Base-by-base conservation (phyloP, 192 early-diverging fungal species). In the Backusella australiensis region DNA sequence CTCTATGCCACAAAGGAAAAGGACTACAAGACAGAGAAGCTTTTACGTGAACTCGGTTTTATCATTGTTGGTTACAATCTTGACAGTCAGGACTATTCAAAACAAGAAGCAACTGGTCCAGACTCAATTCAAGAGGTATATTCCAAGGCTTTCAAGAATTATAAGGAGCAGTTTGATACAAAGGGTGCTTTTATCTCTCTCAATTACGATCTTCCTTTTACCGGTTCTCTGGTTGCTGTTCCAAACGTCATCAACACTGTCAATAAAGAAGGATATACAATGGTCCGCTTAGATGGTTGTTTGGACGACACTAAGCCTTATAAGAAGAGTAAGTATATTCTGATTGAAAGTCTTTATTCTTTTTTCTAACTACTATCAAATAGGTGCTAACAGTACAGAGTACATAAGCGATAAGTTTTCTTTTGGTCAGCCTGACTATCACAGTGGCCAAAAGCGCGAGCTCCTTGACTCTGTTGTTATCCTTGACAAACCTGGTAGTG, bases 231-330 rank as follows among this genome's bases (percentile, higher is more conserved):
- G 4, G 76, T 56, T 70, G 84, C 84, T 11, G 44, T 85, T 4
- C 83, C 84, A 1, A 77, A 82, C 0, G 75, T 85, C 38, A 79
- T 87, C 52, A 72, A 83, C 15, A 75, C 86, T 36, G 78, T 87
- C 26, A 84, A 85, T 39, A 67, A 80, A 32, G 80, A 87, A 79
- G 84, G 77, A 5, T 87, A 87, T 66, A 83, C 81, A 35, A 84
- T 87, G 84, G 86, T 87, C 11, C 82, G 86, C 12, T 53, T 87
- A 72, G 86, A 87, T 59, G 86, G 86, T 4, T 87, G 86, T 66
- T 69, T 80, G 6, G 85, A 85, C 46, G 86, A 87, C 21, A 71
- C 67, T 11, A 66, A 21, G 3, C 86, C 86, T 5, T 87, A 87
- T 74, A 85, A 84, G 66, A 85, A 87, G 73, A 78, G 81, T 82